Conservation (phyloP, 441 rosid species). For the Populus hybrid region DNA sequence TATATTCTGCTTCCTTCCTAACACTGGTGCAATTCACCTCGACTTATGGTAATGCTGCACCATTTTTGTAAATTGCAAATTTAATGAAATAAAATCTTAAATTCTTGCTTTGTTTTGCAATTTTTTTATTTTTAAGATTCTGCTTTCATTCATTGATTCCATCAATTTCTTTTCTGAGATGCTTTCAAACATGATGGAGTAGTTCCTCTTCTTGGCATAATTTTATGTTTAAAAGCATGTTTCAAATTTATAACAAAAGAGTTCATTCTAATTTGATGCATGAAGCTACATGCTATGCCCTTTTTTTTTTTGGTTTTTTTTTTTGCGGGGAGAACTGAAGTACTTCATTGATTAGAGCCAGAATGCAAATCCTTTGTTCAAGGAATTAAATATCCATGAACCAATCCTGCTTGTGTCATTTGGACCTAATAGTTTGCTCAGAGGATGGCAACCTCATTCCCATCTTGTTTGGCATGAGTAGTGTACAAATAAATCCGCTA, state of each 20-base stretch:
- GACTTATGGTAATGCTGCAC: constrained; percentile 23
- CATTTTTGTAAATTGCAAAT: constrained; percentile 28
- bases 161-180: not conserved
- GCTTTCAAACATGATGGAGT: not conserved
- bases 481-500: not conserved
- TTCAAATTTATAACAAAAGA: not conserved
- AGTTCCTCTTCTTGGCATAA: not conserved
- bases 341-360: not conserved
- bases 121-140: not conserved
- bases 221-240: not conserved
- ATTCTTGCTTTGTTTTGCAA: not conserved
- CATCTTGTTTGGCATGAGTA: not conserved
- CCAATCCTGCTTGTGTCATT: not conserved
- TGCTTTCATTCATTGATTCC: constrained; percentile 1
- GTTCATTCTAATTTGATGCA: not conserved
- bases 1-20: constrained; percentile 11
- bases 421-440: not conserved
- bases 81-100: constrained; percentile 19
- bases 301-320: rapidly evolving
- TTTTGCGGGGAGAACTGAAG: not conserved
- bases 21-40: constrained; percentile 20
- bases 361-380: not conserved
- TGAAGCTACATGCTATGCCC: not conserved
- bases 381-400: not conserved
- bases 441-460: not conserved